A percentile compares a stretch with the other conserved stretches of the same genome.
These are phyloP conservation scores for Fusarium sulawesiense DNA, from an alignment of 2,329 filamentous ascomycete species.

Conservation along the genomic window DNA sequence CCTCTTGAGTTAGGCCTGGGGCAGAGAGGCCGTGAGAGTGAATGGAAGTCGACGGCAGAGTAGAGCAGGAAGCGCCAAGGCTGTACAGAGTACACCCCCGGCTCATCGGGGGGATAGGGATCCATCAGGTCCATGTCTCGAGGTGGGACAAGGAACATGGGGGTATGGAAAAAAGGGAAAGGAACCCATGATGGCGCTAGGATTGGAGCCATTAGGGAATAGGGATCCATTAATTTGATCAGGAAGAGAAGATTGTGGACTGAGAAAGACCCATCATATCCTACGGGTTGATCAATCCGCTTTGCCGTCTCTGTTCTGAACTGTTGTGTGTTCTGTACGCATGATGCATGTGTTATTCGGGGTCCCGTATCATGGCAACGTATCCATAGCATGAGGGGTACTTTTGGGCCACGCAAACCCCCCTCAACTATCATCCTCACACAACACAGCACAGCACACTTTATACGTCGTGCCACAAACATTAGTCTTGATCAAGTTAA, in stretches of 20 bases:
- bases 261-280: conserved; percentile 5
- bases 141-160: conserved; percentile 32
- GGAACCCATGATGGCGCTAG: conserved; percentile 34
- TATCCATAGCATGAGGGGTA: neutral
- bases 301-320: conserved; percentile 8
- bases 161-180: conserved; percentile 6
- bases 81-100: conserved; percentile 17
- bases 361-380: conserved; percentile 30
- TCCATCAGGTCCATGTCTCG: conserved; percentile 15
- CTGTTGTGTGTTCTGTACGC: conserved; percentile 4
- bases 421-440: conserved; percentile 9
- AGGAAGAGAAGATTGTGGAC: conserved; percentile 19
- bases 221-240: conserved; percentile 22
- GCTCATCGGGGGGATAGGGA: conserved; percentile 37
- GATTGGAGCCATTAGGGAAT: conserved; percentile 25
- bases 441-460: conserved; percentile 21
- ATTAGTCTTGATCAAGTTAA: conserved; percentile 3
- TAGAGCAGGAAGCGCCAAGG: conserved; percentile 37
- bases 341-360: conserved; percentile 31
- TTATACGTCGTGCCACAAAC: conserved; percentile 15
- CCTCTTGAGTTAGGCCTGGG: neutral
- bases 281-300: conserved; percentile 33
- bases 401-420: conserved; percentile 20
- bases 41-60: conserved; percentile 24
- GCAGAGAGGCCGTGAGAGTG: neutral